Evolutionary conservation across 2,329 filamentous ascomycete genomes (phyloP).

Genomic region (Acarospora socialis): DNA sequence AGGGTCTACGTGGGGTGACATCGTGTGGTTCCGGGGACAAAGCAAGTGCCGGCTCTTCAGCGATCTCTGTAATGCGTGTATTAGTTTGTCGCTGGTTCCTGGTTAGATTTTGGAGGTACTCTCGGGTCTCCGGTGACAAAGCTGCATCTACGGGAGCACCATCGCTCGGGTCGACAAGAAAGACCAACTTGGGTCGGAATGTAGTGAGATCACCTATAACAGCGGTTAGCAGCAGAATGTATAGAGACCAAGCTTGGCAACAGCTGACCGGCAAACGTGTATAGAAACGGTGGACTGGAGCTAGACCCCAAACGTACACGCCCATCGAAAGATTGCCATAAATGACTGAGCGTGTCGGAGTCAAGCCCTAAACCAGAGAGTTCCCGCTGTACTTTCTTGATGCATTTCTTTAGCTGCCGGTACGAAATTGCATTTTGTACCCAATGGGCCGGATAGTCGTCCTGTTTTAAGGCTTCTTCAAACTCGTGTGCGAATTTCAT

Average conservation of each 20-base stretch:
- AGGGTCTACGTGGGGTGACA: neutral
- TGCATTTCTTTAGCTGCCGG: slow-evolving; percentile 72
- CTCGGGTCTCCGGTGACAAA: slow-evolving; percentile 49
- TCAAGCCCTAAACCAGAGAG: slow-evolving; percentile 58
- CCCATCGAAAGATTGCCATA: slow-evolving; percentile 37
- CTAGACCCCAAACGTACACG: slow-evolving; percentile 2
- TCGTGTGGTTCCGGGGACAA: neutral
- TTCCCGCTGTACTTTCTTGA: slow-evolving; percentile 65
- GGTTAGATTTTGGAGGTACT: slow-evolving; percentile 48
- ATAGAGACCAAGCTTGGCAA: neutral
- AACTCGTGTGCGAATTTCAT: slow-evolving; percentile 88
- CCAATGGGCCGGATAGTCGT: slow-evolving; percentile 61
- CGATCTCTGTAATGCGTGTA: neutral
- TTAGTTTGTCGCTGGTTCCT: slow-evolving; percentile 24
- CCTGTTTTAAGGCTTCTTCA: slow-evolving; percentile 51
- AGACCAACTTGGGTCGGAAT: slow-evolving; percentile 54
- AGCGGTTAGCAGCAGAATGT: slow-evolving; percentile 4
- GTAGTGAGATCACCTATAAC: slow-evolving; percentile 26
- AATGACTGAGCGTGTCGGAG: slow-evolving; percentile 50
- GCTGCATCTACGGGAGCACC: slow-evolving; percentile 55
- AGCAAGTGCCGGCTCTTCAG: neutral
- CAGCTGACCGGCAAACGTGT: slow-evolving; percentile 38
- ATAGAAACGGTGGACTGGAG: slow-evolving; percentile 34
- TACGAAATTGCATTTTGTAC: slow-evolving; percentile 68
- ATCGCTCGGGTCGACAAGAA: slow-evolving; percentile 52